Conservation (phyloP, 768 basidiomycete species). For the Coprinopsis strossmayeri region DNA sequence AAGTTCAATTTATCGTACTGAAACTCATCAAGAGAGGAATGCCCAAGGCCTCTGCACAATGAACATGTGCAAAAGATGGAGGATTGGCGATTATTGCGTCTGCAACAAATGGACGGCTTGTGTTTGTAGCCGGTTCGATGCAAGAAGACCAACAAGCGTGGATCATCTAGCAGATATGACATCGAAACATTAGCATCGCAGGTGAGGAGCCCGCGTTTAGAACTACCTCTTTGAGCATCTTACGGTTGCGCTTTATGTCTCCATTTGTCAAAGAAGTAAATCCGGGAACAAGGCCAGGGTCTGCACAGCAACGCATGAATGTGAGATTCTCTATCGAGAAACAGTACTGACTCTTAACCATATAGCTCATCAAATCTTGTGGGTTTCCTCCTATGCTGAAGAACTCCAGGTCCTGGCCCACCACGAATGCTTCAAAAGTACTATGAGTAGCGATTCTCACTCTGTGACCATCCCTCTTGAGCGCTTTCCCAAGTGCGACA, state of each 20-base stretch:
- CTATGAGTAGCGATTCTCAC: constrained; percentile 58
- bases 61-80: constrained; percentile 59
- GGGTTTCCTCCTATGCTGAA: constrained; percentile 59
- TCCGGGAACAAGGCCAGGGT: constrained; percentile 60
- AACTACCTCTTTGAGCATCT: constrained; percentile 45
- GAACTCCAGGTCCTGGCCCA: constrained; percentile 47
- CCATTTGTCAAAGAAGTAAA: constrained; percentile 52
- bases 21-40: constrained; percentile 52
- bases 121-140: constrained; percentile 37
- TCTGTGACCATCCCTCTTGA: constrained; percentile 47
- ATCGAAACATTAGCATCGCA: no score
- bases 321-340: not conserved
- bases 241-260: constrained; percentile 51
- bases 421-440: constrained; percentile 51
- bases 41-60: constrained; percentile 59
- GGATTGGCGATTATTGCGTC: constrained; percentile 67
- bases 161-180: constrained; percentile 50
- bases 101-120: constrained; percentile 42
- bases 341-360: constrained; percentile 54
- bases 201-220: not conserved
- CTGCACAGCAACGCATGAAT: constrained; percentile 22
- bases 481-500: constrained; percentile 45
- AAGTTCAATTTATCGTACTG: constrained; percentile 32
- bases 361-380: constrained; percentile 61
- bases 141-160: constrained; percentile 53